phyloP scores from a whole-genome alignment of 2,329 filamentous ascomycete genomes.

The Phialophora verrucosa region DNA sequence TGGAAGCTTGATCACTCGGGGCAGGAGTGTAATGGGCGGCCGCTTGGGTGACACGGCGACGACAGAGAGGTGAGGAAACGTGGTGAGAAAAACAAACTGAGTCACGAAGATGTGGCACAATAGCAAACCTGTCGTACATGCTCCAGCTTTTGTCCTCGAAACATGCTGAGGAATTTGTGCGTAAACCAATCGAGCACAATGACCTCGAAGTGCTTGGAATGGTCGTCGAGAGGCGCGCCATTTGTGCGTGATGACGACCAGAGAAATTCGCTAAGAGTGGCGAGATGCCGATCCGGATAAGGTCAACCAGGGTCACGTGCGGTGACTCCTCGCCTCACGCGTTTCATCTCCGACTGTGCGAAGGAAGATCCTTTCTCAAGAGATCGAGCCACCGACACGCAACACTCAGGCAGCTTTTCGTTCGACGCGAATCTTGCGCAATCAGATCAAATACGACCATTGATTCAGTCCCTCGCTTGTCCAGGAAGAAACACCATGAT shows the following conservation, averaged over 20 bases:
- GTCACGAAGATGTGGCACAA: conserved; percentile 4
- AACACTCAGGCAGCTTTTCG: neutral
- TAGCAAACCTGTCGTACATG: conserved; percentile 17
- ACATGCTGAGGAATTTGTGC: conserved; percentile 32
- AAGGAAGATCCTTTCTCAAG: neutral
- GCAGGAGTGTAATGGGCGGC: neutral
- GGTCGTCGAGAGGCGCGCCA: conserved; percentile 25
- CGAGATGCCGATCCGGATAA: neutral
- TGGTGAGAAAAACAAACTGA: neutral
- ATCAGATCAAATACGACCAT: neutral
- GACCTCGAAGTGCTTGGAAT: conserved; percentile 12
- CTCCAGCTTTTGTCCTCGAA: conserved; percentile 5
- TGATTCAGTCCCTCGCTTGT: neutral
- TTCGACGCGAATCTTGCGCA: neutral
- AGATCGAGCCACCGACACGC: neutral
- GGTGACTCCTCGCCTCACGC: neutral
- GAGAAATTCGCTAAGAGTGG: neutral
- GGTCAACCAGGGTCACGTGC: neutral
- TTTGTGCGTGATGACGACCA: conserved; percentile 32
- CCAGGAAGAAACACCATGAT: neutral
- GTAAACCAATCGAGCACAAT: conserved; percentile 20
- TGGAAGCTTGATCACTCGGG: conserved; percentile 3
- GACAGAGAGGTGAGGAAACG: neutral
- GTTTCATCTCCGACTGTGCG: neutral
- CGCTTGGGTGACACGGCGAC: neutral